A percentile compares a stretch with the other conserved stretches of the same genome.
Evolutionary conservation across 2,329 filamentous ascomycete species (phyloP).

Genomic region (Fusarium pilosicola): DNA sequence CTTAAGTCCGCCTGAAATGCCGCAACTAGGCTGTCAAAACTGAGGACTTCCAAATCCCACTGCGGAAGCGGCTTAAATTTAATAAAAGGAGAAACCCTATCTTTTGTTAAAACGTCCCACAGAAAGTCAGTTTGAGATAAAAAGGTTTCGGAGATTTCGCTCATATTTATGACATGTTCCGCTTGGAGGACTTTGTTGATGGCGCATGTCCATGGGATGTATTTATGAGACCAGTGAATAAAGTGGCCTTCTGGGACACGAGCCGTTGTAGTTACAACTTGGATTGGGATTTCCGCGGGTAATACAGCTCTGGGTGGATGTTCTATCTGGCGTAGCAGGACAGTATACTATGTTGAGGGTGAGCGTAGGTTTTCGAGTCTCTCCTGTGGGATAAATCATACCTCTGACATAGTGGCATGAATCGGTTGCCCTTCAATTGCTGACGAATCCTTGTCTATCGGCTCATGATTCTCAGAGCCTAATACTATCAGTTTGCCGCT

Average conservation of each 20-base stretch:
- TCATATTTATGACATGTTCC: not conserved
- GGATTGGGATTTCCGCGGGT: not conserved
- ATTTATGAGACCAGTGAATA: accelerated
- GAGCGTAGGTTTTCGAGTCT: accelerated
- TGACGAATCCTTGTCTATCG: not conserved
- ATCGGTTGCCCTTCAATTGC: accelerated
- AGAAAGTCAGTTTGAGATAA: not conserved
- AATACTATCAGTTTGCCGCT: accelerated
- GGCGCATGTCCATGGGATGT: not conserved
- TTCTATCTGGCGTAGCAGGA: not conserved
- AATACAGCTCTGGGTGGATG: accelerated
- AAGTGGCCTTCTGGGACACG: not conserved
- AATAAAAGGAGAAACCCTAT: accelerated
- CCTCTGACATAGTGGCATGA: not conserved
- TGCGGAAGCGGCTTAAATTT: not conserved
- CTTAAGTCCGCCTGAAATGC: accelerated
- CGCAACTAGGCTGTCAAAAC: not conserved
- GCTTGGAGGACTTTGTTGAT: not conserved
- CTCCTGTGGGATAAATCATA: accelerated
- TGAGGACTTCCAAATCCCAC: not conserved
- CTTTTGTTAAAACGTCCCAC: accelerated
- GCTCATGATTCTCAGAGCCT: not conserved
- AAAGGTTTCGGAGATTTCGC: no score
- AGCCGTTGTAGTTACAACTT: not conserved
- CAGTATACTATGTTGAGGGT: not conserved